Evolutionary conservation across 306 rosid species (phyloP), one percentile per base, ranked within the genome.

Genomic region (Citrullus amarus): DNA sequence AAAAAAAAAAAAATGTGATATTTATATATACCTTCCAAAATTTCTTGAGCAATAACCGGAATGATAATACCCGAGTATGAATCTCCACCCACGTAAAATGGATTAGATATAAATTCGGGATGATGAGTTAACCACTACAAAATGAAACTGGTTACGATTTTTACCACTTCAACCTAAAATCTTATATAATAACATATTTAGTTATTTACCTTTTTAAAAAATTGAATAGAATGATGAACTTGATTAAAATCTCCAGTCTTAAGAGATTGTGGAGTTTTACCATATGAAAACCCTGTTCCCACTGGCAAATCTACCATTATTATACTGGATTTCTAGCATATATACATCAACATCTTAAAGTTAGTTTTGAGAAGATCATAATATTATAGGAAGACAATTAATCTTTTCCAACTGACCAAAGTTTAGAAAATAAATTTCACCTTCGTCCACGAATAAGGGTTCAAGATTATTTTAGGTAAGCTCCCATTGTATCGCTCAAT

Each of bases 391-490:
- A 59, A 59, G 66, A 13, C 4, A 36, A 36, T 36, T 36, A 36
- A 3, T 36, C 4, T 36, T 36, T 36, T 36, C 39, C 39, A 3
- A 36, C 4, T 5, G 6, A 36, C 39, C 5, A 71, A 57, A 46
- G 58, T 32, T 58, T 38, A 17, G 11, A 65, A 12, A 62, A 8
- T 11, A 16, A 18, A 46, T 5, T 16, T 15, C 63, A 89, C 98
- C 96, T 87, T 87, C 30, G 98, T 91, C 98, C 98, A 93, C 8
- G 98, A 88, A 34, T 84, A 38, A 41, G 86, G 88, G 76, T 81
- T 91, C 75, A 81, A 68, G 25, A 82, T 59, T 72, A 93, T 46
- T 17, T 83, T 63, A 12, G 96, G 98, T 16, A 87, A 9, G 72
- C 83, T 85, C 11, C 95, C 95, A 79, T 86, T 79, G 22, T 85